Conservation (phyloP, 2,329 filamentous ascomycete genomes). For the Cladosporium sp. region DNA sequence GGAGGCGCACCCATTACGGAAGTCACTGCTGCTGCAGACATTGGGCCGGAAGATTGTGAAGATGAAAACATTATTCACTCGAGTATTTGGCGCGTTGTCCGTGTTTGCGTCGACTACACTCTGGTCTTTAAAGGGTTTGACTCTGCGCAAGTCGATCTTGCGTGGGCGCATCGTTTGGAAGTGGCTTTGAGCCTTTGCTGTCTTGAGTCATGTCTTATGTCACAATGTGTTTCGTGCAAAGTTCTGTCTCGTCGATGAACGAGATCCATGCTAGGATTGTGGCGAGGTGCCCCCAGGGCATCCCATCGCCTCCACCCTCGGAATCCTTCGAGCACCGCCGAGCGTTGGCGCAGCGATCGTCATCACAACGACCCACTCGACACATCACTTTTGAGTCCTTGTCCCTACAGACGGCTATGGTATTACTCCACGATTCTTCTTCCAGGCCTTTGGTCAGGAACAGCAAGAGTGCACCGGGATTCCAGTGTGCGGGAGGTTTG, state of each 20-base stretch:
- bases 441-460: too few species aligned
- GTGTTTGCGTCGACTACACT: too few species aligned
- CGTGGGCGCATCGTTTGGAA: background rate
- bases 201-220: too few species aligned
- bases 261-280: background rate
- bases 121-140: background rate
- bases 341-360: background rate
- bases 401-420: background rate
- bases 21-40: background rate
- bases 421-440: background rate
- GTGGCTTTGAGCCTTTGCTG: too few species aligned
- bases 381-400: background rate
- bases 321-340: background rate
- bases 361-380: background rate
- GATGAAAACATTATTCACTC: background rate
- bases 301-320: background rate
- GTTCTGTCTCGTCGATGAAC: too few species aligned
- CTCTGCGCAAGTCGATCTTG: background rate
- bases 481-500: too few species aligned
- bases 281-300: background rate
- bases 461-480: too few species aligned
- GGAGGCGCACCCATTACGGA: background rate
- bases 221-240: too few species aligned
- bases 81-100: background rate
- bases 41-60: background rate